Percentiles rank a stretch among this genome's conserved stretches.
phyloP scores from a whole-genome alignment of 2,329 filamentous ascomycete species.

The Coniochaeta prunicola region DNA sequence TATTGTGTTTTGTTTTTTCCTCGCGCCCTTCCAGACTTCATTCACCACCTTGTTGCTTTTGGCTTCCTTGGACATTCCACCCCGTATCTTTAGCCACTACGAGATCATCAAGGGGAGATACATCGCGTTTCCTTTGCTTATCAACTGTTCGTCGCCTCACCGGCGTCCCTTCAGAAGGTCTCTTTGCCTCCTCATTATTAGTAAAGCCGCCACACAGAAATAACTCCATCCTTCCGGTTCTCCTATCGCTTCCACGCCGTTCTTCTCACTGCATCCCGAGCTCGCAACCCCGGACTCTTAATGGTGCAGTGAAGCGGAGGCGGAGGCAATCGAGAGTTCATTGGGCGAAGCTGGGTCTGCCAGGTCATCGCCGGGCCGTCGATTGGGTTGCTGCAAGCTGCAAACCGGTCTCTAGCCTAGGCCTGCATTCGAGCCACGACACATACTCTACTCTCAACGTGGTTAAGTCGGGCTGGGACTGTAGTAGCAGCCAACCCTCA shows the following conservation, averaged over 20 bases:
- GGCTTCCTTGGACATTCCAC: neutral
- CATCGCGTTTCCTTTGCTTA: neutral
- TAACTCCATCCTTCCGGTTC: neutral
- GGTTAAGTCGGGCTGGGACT: conserved; percentile 21
- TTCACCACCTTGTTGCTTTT: neutral
- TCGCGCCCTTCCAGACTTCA: too few species aligned
- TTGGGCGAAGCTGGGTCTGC: conserved; percentile 12
- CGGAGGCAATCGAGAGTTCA: conserved; percentile 11
- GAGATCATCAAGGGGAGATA: neutral
- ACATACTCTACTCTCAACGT: conserved; percentile 25
- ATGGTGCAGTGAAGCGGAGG: conserved; percentile 10
- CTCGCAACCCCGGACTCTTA: conserved; percentile 4
- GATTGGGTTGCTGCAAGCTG: conserved; percentile 25
- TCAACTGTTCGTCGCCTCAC: neutral
- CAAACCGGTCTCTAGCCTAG: conserved; percentile 11
- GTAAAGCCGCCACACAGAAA: neutral
- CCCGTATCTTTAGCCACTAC: neutral
- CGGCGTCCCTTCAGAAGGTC: neutral
- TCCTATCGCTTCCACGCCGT: neutral
- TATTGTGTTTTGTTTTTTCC: too few species aligned
- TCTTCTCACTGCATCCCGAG: conserved; percentile 1
- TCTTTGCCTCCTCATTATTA: neutral
- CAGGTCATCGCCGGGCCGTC: conserved; percentile 16
- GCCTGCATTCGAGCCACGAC: conserved; percentile 35
- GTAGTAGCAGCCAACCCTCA: conserved; percentile 15